These are phyloP conservation scores for Fraxinus albicans DNA, from an alignment of 305 asterid species.

Conservation along the genomic window DNA sequence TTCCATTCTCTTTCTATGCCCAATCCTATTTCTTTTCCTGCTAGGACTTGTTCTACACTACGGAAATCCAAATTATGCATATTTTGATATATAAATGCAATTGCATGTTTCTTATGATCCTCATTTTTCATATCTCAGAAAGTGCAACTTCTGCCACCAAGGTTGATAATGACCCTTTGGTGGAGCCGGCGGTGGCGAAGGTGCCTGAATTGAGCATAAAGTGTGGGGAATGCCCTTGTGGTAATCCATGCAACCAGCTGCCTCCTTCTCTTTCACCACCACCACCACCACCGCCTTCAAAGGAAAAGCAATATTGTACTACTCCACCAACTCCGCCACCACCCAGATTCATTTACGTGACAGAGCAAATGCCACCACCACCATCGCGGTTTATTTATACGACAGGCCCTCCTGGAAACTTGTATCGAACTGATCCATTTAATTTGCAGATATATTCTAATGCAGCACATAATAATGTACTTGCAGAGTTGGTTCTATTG, in stretches of 20 bases:
- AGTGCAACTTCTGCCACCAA: constrained; percentile 4
- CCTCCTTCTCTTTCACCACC: constrained; percentile 29
- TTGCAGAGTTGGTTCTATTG: constrained; percentile 18
- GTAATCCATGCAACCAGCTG: constrained; percentile 51
- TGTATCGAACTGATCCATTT: constrained; percentile 43
- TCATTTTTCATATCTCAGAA: constrained; percentile 13
- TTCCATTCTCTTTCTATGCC: not conserved
- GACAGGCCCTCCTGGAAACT: constrained; percentile 27
- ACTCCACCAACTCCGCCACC: constrained; percentile 19
- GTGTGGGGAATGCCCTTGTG: constrained; percentile 72
- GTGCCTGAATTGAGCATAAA: constrained; percentile 40
- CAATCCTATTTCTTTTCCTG: not conserved
- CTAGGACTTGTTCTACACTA: not conserved
- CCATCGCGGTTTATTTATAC: constrained; percentile 30
- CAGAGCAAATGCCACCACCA: constrained; percentile 19
- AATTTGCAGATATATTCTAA: constrained; percentile 31
- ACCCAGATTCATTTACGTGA: constrained; percentile 46
- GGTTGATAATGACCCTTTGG: not conserved
- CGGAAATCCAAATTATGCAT: constrained; percentile 16
- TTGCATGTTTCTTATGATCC: constrained; percentile 14
- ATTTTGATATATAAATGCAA: not conserved
- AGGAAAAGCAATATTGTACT: not conserved
- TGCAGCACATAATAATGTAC: constrained; percentile 17
- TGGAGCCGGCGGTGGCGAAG: not conserved
- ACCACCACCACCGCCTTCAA: constrained; percentile 18